phyloP scores from a whole-genome alignment of 805 yeast species.

The Candida incommunis region DNA sequence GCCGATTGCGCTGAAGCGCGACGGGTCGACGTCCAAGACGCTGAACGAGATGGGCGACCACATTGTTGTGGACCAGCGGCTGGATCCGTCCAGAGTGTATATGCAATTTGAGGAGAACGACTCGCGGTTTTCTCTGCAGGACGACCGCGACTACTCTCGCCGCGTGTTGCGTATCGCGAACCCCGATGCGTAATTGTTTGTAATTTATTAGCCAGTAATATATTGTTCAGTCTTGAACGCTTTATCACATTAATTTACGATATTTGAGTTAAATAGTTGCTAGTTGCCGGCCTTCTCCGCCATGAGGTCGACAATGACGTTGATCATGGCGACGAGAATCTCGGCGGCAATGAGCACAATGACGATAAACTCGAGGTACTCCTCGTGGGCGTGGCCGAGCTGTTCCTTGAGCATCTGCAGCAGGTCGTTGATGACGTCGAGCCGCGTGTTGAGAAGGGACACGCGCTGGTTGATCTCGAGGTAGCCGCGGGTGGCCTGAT shows the following conservation, averaged over 20 bases:
- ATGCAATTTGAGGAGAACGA: slow-evolving; percentile 33
- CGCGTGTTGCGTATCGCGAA: slow-evolving; percentile 43
- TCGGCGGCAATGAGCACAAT: slow-evolving; percentile 85
- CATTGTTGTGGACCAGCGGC: slow-evolving; percentile 39
- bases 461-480: slow-evolving; percentile 92
- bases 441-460: slow-evolving; percentile 71
- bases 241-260: too few species aligned
- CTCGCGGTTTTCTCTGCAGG: slow-evolving; percentile 34
- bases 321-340: slow-evolving; percentile 74
- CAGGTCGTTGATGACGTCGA: slow-evolving; percentile 87
- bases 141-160: slow-evolving; percentile 43
- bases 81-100: slow-evolving; percentile 43
- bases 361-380: slow-evolving; percentile 80
- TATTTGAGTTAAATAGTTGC: too few species aligned
- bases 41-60: not conserved
- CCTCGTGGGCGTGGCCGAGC: slow-evolving; percentile 84
- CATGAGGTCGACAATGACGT: slow-evolving; percentile 34
- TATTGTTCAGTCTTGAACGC: not conserved
- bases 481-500: slow-evolving; percentile 93
- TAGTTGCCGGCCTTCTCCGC: slow-evolving; percentile 9
- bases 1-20: slow-evolving; percentile 6
- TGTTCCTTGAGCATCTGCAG: slow-evolving; percentile 95
- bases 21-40: slow-evolving; percentile 4
- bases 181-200: slow-evolving; percentile 17
- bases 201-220: not conserved